Evolutionary conservation across 2,329 filamentous ascomycete genomes (phyloP).

Genomic region (Fusarium udum): DNA sequence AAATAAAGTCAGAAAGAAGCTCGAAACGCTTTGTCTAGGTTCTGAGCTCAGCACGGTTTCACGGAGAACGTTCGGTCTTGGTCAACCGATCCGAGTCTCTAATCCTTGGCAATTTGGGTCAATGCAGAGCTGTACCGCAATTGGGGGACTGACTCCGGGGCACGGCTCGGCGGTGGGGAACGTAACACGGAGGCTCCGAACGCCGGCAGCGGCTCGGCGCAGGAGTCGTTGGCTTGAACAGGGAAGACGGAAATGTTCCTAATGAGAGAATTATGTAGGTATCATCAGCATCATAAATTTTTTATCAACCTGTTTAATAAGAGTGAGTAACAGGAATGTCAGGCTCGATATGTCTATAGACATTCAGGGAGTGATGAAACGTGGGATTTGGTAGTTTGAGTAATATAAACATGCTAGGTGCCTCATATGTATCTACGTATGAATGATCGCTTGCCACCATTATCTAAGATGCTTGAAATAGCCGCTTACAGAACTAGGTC

Average conservation of each 20-base stretch:
- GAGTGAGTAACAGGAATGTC: not conserved
- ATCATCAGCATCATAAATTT: not conserved
- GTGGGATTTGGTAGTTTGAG: too few species aligned
- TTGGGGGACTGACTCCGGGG: constrained; percentile 11
- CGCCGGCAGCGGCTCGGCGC: constrained; percentile 22
- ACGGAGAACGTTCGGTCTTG: constrained; percentile 17
- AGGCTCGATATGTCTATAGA: not conserved
- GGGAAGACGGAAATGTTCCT: not conserved
- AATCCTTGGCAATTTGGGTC: constrained; percentile 19
- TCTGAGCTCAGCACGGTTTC: not conserved
- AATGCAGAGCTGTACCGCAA: not conserved
- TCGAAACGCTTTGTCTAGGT: not conserved
- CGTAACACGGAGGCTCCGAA: constrained; percentile 27
- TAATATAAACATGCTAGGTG: not conserved
- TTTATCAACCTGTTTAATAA: not conserved
- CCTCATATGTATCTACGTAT: too few species aligned
- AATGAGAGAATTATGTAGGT: not conserved
- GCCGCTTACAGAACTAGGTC: not conserved
- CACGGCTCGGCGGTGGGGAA: constrained; percentile 26
- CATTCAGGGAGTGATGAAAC: too few species aligned
- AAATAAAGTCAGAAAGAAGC: not conserved
- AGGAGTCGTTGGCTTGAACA: not conserved
- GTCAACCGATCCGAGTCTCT: not conserved
- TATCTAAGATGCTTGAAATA: not conserved
- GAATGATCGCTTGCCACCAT: not conserved